Percentiles rank a stretch among this genome's conserved stretches.
Evolutionary conservation across 768 basidiomycete genomes (phyloP).

Genomic region (Amylocystis lapponica): DNA sequence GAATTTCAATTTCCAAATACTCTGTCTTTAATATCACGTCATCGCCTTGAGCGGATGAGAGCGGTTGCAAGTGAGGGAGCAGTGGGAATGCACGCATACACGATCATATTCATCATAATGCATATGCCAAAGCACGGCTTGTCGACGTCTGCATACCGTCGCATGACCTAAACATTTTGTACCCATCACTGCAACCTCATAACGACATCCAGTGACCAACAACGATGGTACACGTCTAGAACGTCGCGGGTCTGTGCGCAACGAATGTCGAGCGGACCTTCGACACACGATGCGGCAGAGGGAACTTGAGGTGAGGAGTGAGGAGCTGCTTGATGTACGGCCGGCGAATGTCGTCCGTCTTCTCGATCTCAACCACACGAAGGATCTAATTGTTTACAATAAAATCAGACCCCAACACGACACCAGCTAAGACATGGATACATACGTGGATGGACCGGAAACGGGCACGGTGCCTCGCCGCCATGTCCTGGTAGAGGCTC

Average conservation of each 20-base stretch:
- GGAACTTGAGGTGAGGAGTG: slow-evolving; percentile 90
- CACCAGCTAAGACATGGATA: neutral
- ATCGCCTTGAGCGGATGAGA: too few species aligned
- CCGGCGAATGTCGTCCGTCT: slow-evolving; percentile 86
- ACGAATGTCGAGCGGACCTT: slow-evolving; percentile 79
- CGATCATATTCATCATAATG: too few species aligned
- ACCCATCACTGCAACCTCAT: too few species aligned
- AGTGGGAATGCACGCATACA: too few species aligned
- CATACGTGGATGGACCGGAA: slow-evolving; percentile 96
- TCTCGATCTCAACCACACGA: slow-evolving; percentile 94
- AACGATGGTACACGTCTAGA: too few species aligned
- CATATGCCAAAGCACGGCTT: too few species aligned
- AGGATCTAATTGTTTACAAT: slow-evolving; percentile 69
- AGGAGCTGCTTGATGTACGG: slow-evolving; percentile 98
- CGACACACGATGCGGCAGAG: slow-evolving; percentile 83
- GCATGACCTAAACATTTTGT: too few species aligned
- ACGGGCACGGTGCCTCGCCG: slow-evolving; percentile 96
- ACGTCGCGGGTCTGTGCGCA: slow-evolving; percentile 72
- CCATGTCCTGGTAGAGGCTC: slow-evolving; percentile 99
- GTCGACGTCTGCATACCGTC: too few species aligned
- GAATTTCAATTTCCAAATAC: too few species aligned
- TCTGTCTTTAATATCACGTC: too few species aligned
- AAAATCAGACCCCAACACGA: neutral
- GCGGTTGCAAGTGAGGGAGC: too few species aligned
- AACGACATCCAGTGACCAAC: too few species aligned